phyloP scores from a whole-genome alignment of 2,329 filamentous ascomycete genomes.

The Colletotrichum echinochloae region DNA sequence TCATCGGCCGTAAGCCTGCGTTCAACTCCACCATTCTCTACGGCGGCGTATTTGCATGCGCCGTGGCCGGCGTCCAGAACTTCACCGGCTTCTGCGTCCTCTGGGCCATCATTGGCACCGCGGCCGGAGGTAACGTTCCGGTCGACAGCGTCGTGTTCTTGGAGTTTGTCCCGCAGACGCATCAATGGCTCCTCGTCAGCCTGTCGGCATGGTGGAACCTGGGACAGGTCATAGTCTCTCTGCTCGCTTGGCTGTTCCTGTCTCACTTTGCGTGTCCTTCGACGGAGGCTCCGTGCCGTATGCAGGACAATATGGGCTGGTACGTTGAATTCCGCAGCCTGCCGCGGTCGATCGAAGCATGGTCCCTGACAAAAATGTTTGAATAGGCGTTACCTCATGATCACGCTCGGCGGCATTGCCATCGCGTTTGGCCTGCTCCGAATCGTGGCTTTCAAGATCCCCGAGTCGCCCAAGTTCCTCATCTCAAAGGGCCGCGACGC shows the following conservation, averaged over 20 bases:
- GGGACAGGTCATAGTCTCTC: slow-evolving; percentile 60
- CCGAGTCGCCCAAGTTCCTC: slow-evolving; percentile 61
- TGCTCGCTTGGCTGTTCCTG: slow-evolving; percentile 59
- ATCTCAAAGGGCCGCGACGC: slow-evolving; percentile 57
- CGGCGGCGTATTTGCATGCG: slow-evolving; percentile 66
- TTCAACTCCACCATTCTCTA: slow-evolving; percentile 60
- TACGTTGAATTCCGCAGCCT: slow-evolving; percentile 7
- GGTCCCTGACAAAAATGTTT: not conserved
- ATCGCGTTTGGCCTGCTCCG: slow-evolving; percentile 58
- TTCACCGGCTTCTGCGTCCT: slow-evolving; percentile 68
- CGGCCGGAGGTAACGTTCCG: slow-evolving; percentile 62
- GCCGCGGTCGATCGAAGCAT: not conserved
- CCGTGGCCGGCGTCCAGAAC: slow-evolving; percentile 67
- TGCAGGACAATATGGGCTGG: slow-evolving; percentile 62
- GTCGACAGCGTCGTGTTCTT: slow-evolving; percentile 65
- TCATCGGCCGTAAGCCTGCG: slow-evolving; percentile 57
- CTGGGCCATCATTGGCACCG: slow-evolving; percentile 61
- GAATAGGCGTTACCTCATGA: slow-evolving; percentile 56
- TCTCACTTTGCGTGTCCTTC: slow-evolving; percentile 55
- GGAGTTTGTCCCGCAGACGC: slow-evolving; percentile 60
- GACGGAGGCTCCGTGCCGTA: slow-evolving; percentile 51
- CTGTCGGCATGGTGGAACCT: slow-evolving; percentile 64
- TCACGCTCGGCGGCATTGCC: slow-evolving; percentile 58
- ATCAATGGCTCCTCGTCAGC: slow-evolving; percentile 61
- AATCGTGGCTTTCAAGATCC: slow-evolving; percentile 60